Percentiles rank a stretch among this genome's conserved stretches.
These are phyloP conservation scores for Salix arbutifolia DNA, from an alignment of 345 rosid species.

Conservation along the genomic window DNA sequence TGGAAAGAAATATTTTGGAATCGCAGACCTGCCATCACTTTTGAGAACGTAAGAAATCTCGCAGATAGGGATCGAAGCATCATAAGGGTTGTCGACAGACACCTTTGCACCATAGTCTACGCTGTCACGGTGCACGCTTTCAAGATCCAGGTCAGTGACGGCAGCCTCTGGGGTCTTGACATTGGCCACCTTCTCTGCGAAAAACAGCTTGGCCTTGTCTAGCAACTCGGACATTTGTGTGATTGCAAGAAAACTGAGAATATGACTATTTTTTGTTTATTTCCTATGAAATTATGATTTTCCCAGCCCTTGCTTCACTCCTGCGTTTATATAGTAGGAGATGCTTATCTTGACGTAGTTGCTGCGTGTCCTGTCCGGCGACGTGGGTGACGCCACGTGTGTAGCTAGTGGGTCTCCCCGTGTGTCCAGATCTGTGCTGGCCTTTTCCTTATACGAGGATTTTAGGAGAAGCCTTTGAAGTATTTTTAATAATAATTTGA, in stretches of 20 bases:
- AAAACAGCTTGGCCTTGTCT: constrained; percentile 61
- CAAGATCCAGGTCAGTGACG: constrained; percentile 58
- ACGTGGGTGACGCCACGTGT: neutral
- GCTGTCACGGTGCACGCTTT: constrained; percentile 43
- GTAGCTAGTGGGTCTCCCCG: neutral
- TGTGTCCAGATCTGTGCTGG: neutral
- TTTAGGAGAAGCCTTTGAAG: no score
- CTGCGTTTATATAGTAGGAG: neutral
- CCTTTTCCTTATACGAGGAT: neutral
- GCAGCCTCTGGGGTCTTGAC: constrained; percentile 71
- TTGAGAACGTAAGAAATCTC: constrained; percentile 74
- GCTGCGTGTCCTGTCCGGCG: neutral
- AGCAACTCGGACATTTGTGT: constrained; percentile 7
- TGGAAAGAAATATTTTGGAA: neutral
- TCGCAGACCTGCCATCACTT: constrained; percentile 51
- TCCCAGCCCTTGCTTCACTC: neutral
- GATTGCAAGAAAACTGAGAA: no score
- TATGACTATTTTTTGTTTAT: neutral
- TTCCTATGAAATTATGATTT: neutral
- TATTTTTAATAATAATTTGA: neutral
- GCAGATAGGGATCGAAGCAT: constrained; percentile 66
- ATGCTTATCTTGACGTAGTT: neutral
- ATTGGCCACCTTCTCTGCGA: constrained; percentile 64
- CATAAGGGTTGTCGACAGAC: constrained; percentile 68
- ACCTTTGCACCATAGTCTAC: constrained; percentile 65